phyloP scores from a whole-genome alignment of 1,284 basidiomycete species.

The Trichosporon faecale region DNA sequence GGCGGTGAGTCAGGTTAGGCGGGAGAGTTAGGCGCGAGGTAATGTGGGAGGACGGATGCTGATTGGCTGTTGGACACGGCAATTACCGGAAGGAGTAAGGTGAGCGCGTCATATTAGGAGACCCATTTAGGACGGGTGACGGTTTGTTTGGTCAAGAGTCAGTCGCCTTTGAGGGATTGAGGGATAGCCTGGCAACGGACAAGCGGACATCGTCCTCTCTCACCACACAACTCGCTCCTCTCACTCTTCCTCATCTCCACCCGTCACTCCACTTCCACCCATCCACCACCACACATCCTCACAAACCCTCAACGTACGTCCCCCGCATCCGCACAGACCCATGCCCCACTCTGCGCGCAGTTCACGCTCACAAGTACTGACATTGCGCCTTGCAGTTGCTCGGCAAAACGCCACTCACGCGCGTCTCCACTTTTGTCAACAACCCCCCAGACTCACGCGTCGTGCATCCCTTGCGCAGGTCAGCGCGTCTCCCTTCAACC shows the following conservation, averaged over 20 bases:
- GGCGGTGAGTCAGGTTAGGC: not conserved
- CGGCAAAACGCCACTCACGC: not conserved
- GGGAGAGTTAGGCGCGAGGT: not conserved
- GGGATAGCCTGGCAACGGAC: not conserved
- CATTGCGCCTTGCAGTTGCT: not conserved
- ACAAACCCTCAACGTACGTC: not conserved
- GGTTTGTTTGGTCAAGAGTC: constrained; percentile 11
- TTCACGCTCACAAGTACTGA: not conserved
- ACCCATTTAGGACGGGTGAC: not conserved
- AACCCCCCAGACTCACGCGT: not conserved
- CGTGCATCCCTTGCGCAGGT: not conserved
- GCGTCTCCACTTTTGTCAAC: constrained; percentile 7
- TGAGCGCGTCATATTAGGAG: not conserved
- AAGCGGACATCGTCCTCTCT: constrained; percentile 2
- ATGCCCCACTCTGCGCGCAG: not conserved
- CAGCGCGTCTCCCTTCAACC: not conserved
- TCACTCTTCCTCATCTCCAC: not conserved
- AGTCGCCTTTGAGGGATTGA: too few species aligned
- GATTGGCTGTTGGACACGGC: not conserved
- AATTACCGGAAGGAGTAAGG: constrained; percentile 5
- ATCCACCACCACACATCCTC: constrained; percentile 13
- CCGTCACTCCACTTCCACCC: constrained; percentile 10
- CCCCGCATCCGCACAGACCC: not conserved
- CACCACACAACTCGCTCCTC: constrained; percentile 9
- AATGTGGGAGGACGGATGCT: not conserved